A percentile compares a stretch with the other conserved stretches of the same genome.
Evolutionary conservation across 177 flowering plant genomes (phyloP).

Genomic region (Vitis hybrid): DNA sequence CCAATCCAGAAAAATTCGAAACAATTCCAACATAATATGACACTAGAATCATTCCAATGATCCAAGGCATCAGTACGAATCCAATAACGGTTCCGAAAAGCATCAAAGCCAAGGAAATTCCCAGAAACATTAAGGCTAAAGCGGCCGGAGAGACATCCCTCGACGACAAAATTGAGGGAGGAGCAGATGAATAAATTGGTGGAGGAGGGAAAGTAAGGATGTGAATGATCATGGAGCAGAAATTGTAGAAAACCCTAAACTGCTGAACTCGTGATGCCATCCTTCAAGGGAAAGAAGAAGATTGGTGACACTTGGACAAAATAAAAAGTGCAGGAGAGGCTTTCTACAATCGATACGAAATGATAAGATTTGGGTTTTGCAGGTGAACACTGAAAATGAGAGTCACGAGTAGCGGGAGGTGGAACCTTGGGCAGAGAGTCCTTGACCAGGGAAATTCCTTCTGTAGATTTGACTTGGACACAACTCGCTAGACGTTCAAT

Average conservation of each 20-base stretch:
- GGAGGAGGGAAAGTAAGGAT: slow-evolving; percentile 29
- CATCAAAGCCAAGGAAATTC: slow-evolving; percentile 33
- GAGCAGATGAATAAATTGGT: slow-evolving; percentile 6
- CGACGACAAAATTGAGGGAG: slow-evolving; percentile 3
- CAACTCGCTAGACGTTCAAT: too few relatives aligned
- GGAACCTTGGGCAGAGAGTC: too few relatives aligned
- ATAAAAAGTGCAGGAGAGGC: too few relatives aligned
- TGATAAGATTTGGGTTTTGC: too few relatives aligned
- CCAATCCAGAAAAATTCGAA: slow-evolving; percentile 20
- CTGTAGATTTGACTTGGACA: too few relatives aligned
- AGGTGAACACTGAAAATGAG: too few relatives aligned
- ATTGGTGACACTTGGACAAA: too few relatives aligned
- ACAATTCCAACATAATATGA: slow-evolving; percentile 23
- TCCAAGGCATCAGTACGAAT: slow-evolving; percentile 30
- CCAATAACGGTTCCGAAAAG: slow-evolving; percentile 33
- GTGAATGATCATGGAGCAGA: slow-evolving; percentile 30
- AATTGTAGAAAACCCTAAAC: slow-evolving; percentile 24
- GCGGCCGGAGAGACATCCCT: slow-evolving; percentile 24
- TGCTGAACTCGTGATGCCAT: slow-evolving; percentile 4
- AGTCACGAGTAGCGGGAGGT: too few relatives aligned
- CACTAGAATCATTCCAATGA: slow-evolving; percentile 19
- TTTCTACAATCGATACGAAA: too few relatives aligned
- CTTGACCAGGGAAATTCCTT: too few relatives aligned
- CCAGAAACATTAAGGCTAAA: slow-evolving; percentile 30
- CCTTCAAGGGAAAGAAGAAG: too few relatives aligned